A percentile compares a stretch with the other conserved stretches of the same genome.
phyloP scores from a whole-genome alignment of 495 filamentous ascomycete genomes.

The Penicillium robsamsonii region DNA sequence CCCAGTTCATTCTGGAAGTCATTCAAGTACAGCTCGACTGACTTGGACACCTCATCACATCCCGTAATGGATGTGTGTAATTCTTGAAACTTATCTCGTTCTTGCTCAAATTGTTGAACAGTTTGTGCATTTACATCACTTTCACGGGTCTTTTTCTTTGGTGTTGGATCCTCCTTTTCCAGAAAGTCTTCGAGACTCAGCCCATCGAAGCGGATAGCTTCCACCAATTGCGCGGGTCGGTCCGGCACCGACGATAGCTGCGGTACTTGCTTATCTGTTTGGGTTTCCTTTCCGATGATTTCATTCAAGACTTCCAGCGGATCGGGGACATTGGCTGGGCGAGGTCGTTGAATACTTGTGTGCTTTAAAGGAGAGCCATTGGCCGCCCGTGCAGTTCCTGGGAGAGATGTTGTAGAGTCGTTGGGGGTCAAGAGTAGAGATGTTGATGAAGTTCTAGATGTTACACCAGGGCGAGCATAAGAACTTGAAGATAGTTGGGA shows the following conservation, averaged over 20 bases:
- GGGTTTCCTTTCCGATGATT: conserved; percentile 59
- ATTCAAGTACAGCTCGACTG: conserved; percentile 86
- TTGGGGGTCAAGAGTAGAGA: conserved; percentile 63
- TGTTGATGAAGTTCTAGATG: conserved; percentile 62
- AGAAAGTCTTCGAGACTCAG: conserved; percentile 74
- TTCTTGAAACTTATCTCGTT: conserved; percentile 87
- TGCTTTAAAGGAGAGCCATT: conserved; percentile 68
- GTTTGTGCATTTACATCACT: conserved; percentile 63
- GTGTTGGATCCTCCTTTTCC: conserved; percentile 34
- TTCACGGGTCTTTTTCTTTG: conserved; percentile 32
- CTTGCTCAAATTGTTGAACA: conserved; percentile 79
- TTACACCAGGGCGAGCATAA: conserved; percentile 56
- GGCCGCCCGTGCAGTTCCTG: conserved; percentile 55
- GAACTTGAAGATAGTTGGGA: conserved; percentile 37
- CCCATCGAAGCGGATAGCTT: conserved; percentile 75
- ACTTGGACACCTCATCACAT: conserved; percentile 90
- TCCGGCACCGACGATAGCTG: conserved; percentile 12
- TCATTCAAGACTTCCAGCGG: conserved; percentile 69
- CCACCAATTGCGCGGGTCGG: conserved; percentile 49
- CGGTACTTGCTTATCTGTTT: conserved; percentile 21
- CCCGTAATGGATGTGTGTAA: conserved; percentile 83
- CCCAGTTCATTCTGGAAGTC: conserved; percentile 92
- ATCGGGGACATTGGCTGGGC: conserved; percentile 58
- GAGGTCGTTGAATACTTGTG: conserved; percentile 41
- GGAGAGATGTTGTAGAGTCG: conserved; percentile 71